These are phyloP conservation scores for Citrus cavaleriei DNA, from an alignment of 345 rosid genomes.

Conservation along the genomic window DNA sequence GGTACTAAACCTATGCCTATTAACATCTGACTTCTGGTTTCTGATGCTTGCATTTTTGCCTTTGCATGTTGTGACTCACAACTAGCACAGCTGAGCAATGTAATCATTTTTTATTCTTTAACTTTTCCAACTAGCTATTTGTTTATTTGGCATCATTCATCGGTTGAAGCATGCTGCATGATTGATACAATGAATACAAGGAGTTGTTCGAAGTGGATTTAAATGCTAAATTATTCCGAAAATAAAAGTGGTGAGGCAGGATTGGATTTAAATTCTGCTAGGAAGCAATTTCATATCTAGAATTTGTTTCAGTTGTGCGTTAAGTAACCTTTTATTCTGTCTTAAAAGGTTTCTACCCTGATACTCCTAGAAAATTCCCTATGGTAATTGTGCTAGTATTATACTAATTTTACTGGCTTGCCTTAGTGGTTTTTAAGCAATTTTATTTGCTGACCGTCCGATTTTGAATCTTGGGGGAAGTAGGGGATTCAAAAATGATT, in stretches of 20 bases:
- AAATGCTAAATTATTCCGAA: not conserved
- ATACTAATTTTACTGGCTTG: not conserved
- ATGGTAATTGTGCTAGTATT: not conserved
- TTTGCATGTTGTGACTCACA: not conserved
- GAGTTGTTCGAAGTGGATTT: not conserved
- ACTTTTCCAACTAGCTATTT: not conserved
- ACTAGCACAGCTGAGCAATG: not conserved
- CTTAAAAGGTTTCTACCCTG: not conserved
- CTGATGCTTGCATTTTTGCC: not conserved
- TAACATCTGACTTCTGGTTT: not conserved
- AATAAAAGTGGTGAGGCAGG: not conserved
- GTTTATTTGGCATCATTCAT: not conserved
- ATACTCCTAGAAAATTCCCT: not conserved
- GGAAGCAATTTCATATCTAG: not conserved
- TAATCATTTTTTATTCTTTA: not conserved
- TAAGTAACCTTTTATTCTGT: not conserved
- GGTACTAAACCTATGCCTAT: not conserved
- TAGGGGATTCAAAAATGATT: too few relatives aligned
- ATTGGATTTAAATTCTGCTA: not conserved
- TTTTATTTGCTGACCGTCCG: too few relatives aligned
- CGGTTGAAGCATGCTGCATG: not conserved
- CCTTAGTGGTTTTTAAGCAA: too few relatives aligned
- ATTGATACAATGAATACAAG: not conserved
- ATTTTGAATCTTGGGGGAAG: too few relatives aligned
- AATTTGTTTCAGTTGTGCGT: not conserved